Base-by-base conservation (phyloP, 2,329 filamentous ascomycete genomes). In the Sporothrix schenckii region DNA sequence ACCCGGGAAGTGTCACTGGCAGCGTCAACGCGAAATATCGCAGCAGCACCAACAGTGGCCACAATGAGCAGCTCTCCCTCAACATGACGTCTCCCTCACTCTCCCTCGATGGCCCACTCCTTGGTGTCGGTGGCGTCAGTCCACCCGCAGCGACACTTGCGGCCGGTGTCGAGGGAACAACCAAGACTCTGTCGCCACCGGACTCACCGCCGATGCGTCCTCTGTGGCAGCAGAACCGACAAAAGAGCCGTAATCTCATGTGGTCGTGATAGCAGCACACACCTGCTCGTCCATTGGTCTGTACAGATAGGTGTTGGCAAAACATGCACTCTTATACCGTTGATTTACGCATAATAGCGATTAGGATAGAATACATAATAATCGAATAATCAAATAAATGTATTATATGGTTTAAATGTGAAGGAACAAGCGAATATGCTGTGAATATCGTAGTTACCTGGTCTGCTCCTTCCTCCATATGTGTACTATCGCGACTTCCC, bases 191-290 rank as follows among this genome's bases (percentile, higher is more conserved):
- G 2, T 53, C 27, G 24, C 44, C 56, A 21, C 34, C 49, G 21
- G 65, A 7, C 4, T 67, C 70, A 39, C 67, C 68, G 4, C 63
- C 66, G 13, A 44, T 68, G 47, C 71, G 83, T 54, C 83, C 84
- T 5, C 77, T 87, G 50, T 87, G 85, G 85, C 84, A 87, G 77
- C 85, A 87, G 77, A 85, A 85, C 67, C 79, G 84, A 70, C 80
- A 81, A 69, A 82, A 82, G 72, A 80, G 79, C 72, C 79, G 84
- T 67, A 86, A 83, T 76, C 71, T 83, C 73, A 82, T 81, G 78
- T 84, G 82, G 82, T 70, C 69, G 49, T 63, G 52, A 24, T 27
- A 1, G 10, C 11, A 30, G 0, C 5, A 9, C 4, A n/a, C 10
- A 19, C 1, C 39, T 39, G 3, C 4, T 19, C 3, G 41, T 21